Base-by-base conservation (phyloP, 768 basidiomycete species). In the Amanita fuliginea region DNA sequence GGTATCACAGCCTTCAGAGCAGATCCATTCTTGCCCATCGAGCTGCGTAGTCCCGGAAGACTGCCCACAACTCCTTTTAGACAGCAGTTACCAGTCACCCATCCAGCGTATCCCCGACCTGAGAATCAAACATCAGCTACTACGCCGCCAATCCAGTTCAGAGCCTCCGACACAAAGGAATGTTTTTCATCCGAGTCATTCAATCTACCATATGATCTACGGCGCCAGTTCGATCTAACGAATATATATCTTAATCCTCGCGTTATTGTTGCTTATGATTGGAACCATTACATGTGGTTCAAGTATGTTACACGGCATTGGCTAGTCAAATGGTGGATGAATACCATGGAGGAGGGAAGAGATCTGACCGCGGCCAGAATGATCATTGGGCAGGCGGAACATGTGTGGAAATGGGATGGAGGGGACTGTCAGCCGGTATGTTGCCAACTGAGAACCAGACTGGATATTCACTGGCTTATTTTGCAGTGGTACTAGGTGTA, bases 1-100 rank as follows among this genome's bases (percentile, higher is more conserved):
- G 72, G 72, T 28, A 68, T 73, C 53, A 62, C 62, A 42, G 66
- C 65, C 2, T 66, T 73, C 54, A 39, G 54, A 7, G 65, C 71
- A 0, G 71, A 73, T 44, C 69, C 71, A 3, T 40, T 73, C 26
- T 60, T 72, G 26, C 70, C 72, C 11, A 50, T 68, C 32, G 51
- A 61, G 42, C 60, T 71, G 4, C 71, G 72, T 19, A 10, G 4
- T 21, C 32, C 45, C 4, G 32, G 45, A 16, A 46, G 35, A 21
- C 32, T 46, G 2, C 6, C 45, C 11, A 35, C 45, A 9, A 34
- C 45, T 6, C 30, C 45, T 11, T 46, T 46, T 21, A 21, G 4
- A 26, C 14, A 46, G 10, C 45, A 46, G 45, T 21, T 46, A 26
- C 45, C 45, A 14, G 10, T 7, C 10, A 34, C 45, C n/a, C 45